These are phyloP conservation scores for Rosa chinensis DNA, from an alignment of 306 rosid genomes.

Conservation along the genomic window DNA sequence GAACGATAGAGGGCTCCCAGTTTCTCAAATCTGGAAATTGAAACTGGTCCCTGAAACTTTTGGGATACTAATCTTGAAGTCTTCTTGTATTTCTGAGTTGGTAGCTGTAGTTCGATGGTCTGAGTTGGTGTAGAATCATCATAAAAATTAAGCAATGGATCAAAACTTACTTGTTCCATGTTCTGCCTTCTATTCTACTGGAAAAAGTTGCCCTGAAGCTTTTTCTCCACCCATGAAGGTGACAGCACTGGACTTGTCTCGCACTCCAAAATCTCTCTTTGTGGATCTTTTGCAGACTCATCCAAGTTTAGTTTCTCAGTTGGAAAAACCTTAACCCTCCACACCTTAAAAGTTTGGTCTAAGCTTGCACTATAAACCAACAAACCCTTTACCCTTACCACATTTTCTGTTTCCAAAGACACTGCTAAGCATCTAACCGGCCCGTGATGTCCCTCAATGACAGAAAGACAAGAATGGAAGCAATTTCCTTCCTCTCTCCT, in stretches of 20 bases:
- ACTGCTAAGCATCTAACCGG: conserved; percentile 58
- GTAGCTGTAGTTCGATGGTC: neutral
- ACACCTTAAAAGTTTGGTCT: conserved; percentile 60
- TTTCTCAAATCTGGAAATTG: neutral
- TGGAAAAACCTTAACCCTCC: conserved; percentile 52
- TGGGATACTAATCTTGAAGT: neutral
- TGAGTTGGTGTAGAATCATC: neutral
- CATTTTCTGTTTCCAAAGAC: conserved; percentile 38
- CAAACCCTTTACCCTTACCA: conserved; percentile 34
- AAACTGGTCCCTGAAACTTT: neutral
- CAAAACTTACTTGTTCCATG: conserved; percentile 16
- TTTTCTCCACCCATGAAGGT: conserved; percentile 47
- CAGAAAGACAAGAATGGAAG: conserved; percentile 44
- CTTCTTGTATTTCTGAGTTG: neutral
- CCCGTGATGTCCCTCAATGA: conserved; percentile 54
- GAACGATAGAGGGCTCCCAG: neutral
- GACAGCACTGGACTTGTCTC: conserved; percentile 50
- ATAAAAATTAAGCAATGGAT: neutral
- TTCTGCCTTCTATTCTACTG: conserved; percentile 11
- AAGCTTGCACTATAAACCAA: conserved; percentile 58
- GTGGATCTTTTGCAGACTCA: conserved; percentile 27
- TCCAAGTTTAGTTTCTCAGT: conserved; percentile 27
- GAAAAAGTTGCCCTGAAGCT: conserved; percentile 37
- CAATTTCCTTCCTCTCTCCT: conserved; percentile 52
- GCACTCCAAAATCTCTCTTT: conserved; percentile 40